Evolutionary conservation across 2,329 filamentous ascomycete genomes (phyloP), one percentile per base, ranked within the genome.

Genomic region (Nannizziopsis arthrosporioides): DNA sequence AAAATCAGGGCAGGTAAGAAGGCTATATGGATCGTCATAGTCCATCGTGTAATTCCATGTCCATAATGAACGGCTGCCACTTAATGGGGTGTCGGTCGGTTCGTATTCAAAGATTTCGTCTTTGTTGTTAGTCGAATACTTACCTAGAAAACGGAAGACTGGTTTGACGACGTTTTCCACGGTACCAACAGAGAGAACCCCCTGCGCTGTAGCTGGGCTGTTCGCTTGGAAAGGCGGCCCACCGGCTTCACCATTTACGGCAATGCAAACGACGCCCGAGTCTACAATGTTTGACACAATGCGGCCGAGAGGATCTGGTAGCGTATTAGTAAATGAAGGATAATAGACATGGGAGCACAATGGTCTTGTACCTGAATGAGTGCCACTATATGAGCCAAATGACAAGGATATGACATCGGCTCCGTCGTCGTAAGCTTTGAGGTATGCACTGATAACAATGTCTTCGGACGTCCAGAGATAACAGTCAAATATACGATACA

Each of bases 401-500:
- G 60, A 63, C n/a, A 61, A 56, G 15, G 64, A 62, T 42, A 69
- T 69, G 49, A 68, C 61, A 37, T 67, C 59, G 1, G 62, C 61
- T 12, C 75, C 76, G n/a, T 72, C 77, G 56, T 81, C 72, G 54
- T 73, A 80, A 0, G 80, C 80, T 56, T 69, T 71, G 62, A 76
- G 73, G 57, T 75, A 80, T 1, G 78, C 76, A 7, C 71, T 70
- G 38, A 81, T 77, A 44, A 82, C 61, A 7, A 81, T 65, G 50
- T 81, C 78, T 55, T 75, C 74, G 11, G 63, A 59, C n/a, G 71
- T 67, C 31, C 64, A 59, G 32, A 74, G 77, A 1, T 57, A 50
- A 58, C 77, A 81, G 40, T 75, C 75, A 49, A 80, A 78, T 2
- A 78, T 74, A 40, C 72, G 71, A 64, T 75, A 81, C 40, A 72